A percentile compares a stretch with the other conserved stretches of the same genome.
These are phyloP conservation scores for Xylariaceae sp. DNA, from an alignment of 2,329 filamentous ascomycete genomes.

Conservation along the genomic window DNA sequence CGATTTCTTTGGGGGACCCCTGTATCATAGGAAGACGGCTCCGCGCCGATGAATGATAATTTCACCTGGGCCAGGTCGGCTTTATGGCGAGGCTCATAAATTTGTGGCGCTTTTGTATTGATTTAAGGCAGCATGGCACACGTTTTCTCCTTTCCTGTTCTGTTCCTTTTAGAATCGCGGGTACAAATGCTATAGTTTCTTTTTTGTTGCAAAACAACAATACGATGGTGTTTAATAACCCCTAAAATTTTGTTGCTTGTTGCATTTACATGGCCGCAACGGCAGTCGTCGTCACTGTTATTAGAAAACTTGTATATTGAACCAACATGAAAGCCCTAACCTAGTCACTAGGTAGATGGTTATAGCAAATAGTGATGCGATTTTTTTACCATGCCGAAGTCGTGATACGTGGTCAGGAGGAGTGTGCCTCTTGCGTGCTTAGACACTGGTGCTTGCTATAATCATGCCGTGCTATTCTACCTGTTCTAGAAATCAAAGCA, in stretches of 20 bases:
- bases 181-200: conserved; percentile 36
- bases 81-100: conserved; percentile 22
- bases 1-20: conserved; percentile 12
- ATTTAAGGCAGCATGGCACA: conserved; percentile 34
- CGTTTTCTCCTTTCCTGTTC: conserved; percentile 27
- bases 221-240: conserved; percentile 35
- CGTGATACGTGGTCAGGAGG: no score
- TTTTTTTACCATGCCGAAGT: no score
- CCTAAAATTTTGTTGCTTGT: conserved; percentile 4
- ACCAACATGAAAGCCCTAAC: no score
- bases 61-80: conserved; percentile 22
- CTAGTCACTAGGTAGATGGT: not conserved
- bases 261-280: conserved; percentile 11
- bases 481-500: no score
- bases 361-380: no score
- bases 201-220: conserved; percentile 29
- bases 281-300: not conserved
- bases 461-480: no score
- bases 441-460: no score
- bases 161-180: conserved; percentile 35
- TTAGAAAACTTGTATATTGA: not conserved
- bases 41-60: conserved; percentile 24
- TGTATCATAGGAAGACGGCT: conserved; percentile 35
- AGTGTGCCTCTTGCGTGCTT: no score
- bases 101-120: conserved; percentile 34